Percentiles rank a stretch among this genome's conserved stretches.
Conservation (phyloP, 306 rosid genomes). For the Boehmeria nivea region DNA sequence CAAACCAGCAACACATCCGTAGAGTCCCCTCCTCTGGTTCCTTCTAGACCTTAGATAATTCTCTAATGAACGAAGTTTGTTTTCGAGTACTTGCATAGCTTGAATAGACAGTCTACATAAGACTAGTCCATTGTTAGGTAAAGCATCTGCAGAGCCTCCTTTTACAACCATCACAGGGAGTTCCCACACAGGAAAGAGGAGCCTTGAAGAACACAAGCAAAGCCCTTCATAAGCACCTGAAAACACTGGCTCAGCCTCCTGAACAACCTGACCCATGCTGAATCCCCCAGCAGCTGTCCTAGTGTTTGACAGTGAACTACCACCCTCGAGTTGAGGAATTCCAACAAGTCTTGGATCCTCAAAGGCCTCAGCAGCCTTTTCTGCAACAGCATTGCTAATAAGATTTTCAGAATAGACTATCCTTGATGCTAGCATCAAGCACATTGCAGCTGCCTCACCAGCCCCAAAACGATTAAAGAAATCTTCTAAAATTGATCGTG, state of each 20-base stretch:
- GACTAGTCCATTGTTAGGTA: slow-evolving; percentile 57
- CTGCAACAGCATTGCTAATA: slow-evolving; percentile 68
- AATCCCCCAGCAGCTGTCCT: slow-evolving; percentile 87
- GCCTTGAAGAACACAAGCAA: slow-evolving; percentile 83
- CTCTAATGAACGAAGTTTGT: slow-evolving; percentile 73
- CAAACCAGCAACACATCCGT: slow-evolving; percentile 94
- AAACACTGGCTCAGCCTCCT: slow-evolving; percentile 96
- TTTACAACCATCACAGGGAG: slow-evolving; percentile 80
- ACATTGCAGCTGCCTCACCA: slow-evolving; percentile 97
- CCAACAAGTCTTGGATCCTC: slow-evolving; percentile 98
- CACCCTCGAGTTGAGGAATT: slow-evolving; percentile 94
- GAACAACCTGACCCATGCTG: slow-evolving; percentile 99
- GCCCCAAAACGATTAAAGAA: slow-evolving; percentile 95
- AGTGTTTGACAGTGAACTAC: slow-evolving; percentile 67
- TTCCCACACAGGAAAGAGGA: slow-evolving; percentile 95
- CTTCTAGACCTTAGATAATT: slow-evolving; percentile 82
- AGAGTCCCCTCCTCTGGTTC: slow-evolving; percentile 93
- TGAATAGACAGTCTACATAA: slow-evolving; percentile 77
- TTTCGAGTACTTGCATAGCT: slow-evolving; percentile 92
- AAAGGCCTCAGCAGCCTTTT: slow-evolving; percentile 94
- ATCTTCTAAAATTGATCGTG: slow-evolving; percentile 84
- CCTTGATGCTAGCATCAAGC: slow-evolving; percentile 88
- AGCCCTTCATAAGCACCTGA: slow-evolving; percentile 99
- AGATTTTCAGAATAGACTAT: slow-evolving; percentile 74
- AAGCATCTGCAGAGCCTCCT: slow-evolving; percentile 55